Evolutionary conservation across 495 filamentous ascomycete species (phyloP).

Genomic region (Melanomma pulvis-pyrius): DNA sequence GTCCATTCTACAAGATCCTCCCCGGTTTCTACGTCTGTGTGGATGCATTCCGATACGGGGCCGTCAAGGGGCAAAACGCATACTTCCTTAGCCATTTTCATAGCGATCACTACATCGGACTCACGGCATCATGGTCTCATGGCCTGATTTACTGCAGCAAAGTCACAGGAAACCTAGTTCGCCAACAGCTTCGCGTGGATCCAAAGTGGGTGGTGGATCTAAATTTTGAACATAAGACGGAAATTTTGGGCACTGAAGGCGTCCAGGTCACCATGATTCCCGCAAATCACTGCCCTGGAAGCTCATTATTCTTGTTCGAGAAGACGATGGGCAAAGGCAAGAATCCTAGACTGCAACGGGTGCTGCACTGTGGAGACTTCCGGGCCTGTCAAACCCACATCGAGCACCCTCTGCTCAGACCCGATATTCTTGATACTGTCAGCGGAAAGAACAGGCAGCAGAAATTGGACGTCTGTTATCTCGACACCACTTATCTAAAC

Average conservation of each 20-base stretch:
- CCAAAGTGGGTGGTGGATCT: conserved; percentile 83
- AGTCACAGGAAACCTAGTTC: conserved; percentile 87
- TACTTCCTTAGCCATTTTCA: conserved; percentile 99
- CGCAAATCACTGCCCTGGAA: conserved; percentile 96
- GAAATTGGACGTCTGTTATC: conserved; percentile 89
- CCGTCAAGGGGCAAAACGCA: conserved; percentile 85
- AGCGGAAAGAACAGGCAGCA: conserved; percentile 76
- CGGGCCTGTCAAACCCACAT: conserved; percentile 86
- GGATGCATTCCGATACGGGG: conserved; percentile 94
- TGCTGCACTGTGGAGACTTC: conserved; percentile 96
- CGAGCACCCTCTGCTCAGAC: conserved; percentile 75
- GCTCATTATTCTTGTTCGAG: conserved; percentile 91
- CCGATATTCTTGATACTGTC: conserved; percentile 68
- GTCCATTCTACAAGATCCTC: conserved; percentile 98
- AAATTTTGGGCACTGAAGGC: conserved; percentile 77
- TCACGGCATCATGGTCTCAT: conserved; percentile 85
- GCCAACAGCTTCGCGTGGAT: conserved; percentile 81
- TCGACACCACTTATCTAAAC: conserved; percentile 96
- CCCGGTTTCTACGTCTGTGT: conserved; percentile 90
- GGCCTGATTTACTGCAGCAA: conserved; percentile 96
- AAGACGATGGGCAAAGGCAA: conserved; percentile 65
- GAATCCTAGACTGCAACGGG: conserved; percentile 65
- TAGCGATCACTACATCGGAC: conserved; percentile 93
- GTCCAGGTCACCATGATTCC: conserved; percentile 91
- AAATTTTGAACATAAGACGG: conserved; percentile 79